Evolutionary conservation across 2,329 filamentous ascomycete genomes (phyloP).

Genomic region (Helicocarpus griseus): DNA sequence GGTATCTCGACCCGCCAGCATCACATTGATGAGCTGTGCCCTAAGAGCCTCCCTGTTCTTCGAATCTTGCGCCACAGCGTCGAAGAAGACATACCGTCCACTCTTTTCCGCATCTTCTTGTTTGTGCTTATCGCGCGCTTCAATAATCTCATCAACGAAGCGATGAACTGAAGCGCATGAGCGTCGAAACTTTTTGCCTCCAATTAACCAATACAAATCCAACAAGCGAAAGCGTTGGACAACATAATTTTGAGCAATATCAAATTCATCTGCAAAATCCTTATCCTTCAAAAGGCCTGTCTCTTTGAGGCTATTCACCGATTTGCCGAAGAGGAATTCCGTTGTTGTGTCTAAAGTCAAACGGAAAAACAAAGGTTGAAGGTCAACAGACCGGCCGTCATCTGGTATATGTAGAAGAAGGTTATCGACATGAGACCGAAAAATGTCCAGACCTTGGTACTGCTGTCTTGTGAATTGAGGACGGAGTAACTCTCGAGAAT

Average conservation of each 20-base stretch:
- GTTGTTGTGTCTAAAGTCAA: conserved; percentile 70
- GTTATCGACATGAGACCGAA: conserved; percentile 61
- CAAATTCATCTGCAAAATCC: conserved; percentile 8
- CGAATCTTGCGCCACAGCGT: too few species aligned
- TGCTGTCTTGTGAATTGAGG: conserved; percentile 73
- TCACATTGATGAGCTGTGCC: conserved; percentile 61
- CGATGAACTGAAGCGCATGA: too few species aligned
- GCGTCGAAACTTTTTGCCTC: too few species aligned
- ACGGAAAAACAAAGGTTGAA: conserved; percentile 27
- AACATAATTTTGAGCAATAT: conserved; percentile 35
- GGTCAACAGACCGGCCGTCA: conserved; percentile 28
- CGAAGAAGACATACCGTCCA: too few species aligned
- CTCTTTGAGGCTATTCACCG: conserved; percentile 49
- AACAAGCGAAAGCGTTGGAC: too few species aligned
- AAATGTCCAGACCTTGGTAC: conserved; percentile 66
- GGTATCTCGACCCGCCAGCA: conserved; percentile 46
- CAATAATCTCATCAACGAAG: too few species aligned
- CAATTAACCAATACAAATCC: not conserved
- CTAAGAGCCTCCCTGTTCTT: too few species aligned
- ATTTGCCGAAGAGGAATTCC: conserved; percentile 65
- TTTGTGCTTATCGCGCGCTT: too few species aligned
- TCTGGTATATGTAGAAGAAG: conserved; percentile 56
- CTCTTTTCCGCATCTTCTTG: too few species aligned
- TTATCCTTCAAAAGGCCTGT: conserved; percentile 24
- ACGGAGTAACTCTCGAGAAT: conserved; percentile 60